Percentiles rank a stretch among this genome's conserved stretches.
phyloP scores from a whole-genome alignment of 2,329 filamentous ascomycete genomes.

The Lasiodiplodia hormozganensis region DNA sequence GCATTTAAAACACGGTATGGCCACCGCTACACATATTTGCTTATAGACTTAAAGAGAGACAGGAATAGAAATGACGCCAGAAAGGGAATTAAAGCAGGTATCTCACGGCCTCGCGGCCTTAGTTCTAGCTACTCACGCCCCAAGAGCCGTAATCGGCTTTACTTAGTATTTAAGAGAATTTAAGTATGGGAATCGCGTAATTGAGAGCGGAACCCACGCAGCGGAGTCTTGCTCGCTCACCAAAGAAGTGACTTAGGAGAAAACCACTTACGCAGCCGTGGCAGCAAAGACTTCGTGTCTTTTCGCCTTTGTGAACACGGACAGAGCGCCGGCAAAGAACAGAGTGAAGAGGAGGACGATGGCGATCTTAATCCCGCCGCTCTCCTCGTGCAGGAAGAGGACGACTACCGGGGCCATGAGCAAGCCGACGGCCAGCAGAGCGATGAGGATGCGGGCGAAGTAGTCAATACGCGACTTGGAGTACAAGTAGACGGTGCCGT shows the following conservation, averaged over 20 bases:
- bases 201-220: background rate
- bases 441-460: constrained; percentile 35
- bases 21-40: background rate
- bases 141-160: background rate
- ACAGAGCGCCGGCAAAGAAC: constrained; percentile 34
- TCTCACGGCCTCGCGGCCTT: background rate
- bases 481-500: constrained; percentile 31
- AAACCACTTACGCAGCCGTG: constrained; percentile 36
- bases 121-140: background rate
- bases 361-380: constrained; percentile 31
- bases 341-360: constrained; percentile 33
- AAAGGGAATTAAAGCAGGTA: background rate
- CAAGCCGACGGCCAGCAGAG: constrained; percentile 35
- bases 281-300: constrained; percentile 36
- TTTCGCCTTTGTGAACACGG: constrained; percentile 34
- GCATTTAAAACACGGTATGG: background rate
- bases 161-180: background rate
- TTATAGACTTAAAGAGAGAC: background rate
- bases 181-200: background rate
- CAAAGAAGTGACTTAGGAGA: background rate
- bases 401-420: constrained; percentile 35
- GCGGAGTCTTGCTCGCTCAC: background rate
- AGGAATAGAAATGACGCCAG: background rate
- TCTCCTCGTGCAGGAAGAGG: constrained; percentile 31
- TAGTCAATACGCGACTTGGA: constrained; percentile 33